These are phyloP conservation scores for Zymoseptoria crescenta DNA, from an alignment of 2,329 filamentous ascomycete genomes.

Conservation along the genomic window DNA sequence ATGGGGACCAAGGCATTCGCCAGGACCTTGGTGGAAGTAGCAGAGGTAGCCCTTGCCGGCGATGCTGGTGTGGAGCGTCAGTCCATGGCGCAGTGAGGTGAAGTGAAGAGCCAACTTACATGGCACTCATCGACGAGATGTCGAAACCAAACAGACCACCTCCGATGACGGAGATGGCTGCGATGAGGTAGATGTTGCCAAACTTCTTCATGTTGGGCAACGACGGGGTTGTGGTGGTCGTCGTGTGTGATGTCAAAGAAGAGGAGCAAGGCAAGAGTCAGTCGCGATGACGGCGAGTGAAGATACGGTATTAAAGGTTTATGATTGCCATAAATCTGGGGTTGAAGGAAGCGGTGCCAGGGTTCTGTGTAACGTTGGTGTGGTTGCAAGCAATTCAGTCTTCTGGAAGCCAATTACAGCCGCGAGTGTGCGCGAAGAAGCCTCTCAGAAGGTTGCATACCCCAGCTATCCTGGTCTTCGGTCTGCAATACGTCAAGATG, in stretches of 20 bases:
- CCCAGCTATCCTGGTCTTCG: background rate
- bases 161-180: constrained; percentile 53
- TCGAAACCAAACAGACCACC: constrained; percentile 64
- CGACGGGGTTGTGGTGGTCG: background rate
- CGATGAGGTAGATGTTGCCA: constrained; percentile 52
- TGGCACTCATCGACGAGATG: constrained; percentile 62
- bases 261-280: background rate
- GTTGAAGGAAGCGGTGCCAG: background rate
- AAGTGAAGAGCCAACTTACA: constrained; percentile 21
- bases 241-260: background rate
- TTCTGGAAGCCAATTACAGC: background rate
- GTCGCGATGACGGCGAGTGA: background rate
- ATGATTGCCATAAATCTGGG: background rate
- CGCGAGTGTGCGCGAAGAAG: background rate
- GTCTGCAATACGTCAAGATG: too few species aligned
- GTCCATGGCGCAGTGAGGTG: background rate
- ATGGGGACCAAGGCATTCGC: constrained; percentile 46
- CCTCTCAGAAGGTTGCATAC: background rate
- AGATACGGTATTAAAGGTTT: background rate
- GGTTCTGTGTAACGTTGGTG: background rate
- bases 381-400: background rate
- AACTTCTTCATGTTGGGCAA: constrained; percentile 31
- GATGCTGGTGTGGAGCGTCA: constrained; percentile 31
- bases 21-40: constrained; percentile 56
- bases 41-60: constrained; percentile 61